Evolutionary conservation across 352 stramenopile genomes (phyloP).

Genomic region (Phytopythium oedochilum): DNA sequence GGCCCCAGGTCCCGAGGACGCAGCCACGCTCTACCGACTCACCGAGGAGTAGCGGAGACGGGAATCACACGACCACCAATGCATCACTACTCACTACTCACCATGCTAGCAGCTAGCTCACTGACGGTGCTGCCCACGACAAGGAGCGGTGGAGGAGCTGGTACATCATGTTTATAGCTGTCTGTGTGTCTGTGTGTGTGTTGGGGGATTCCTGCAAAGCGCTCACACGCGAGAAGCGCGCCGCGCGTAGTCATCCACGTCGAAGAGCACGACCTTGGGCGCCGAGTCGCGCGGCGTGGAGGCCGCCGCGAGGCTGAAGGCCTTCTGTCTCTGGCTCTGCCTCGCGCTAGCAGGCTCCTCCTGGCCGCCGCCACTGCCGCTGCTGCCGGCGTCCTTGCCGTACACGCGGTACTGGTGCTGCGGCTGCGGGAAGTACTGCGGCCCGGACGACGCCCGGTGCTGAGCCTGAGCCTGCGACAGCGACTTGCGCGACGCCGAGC

Average conservation of each 20-base stretch:
- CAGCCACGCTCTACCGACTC: background rate
- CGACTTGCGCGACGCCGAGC: background rate
- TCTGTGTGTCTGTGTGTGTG: background rate
- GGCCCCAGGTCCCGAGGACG: background rate
- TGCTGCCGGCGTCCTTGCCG: background rate
- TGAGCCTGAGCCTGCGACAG: background rate
- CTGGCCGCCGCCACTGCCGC: background rate
- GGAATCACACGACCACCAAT: too few species aligned
- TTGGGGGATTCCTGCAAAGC: background rate
- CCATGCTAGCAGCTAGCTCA: too few species aligned
- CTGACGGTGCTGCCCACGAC: too few species aligned
- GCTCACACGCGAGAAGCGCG: conserved; percentile 1
- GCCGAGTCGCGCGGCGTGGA: conserved; percentile 4
- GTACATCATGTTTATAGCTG: background rate
- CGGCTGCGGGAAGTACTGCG: conserved; percentile 5
- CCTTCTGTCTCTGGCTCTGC: background rate
- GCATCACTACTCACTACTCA: too few species aligned
- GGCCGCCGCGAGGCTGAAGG: conserved; percentile 1
- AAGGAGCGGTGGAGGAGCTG: too few species aligned
- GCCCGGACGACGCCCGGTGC: background rate
- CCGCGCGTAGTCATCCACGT: conserved; percentile 1
- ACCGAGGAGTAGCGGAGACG: too few species aligned
- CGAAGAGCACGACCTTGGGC: conserved; percentile 5
- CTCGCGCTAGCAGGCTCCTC: background rate
- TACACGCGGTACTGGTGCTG: conserved; percentile 7